phyloP scores from a whole-genome alignment of 345 rosid genomes.

The Bretschneidera sinensis region DNA sequence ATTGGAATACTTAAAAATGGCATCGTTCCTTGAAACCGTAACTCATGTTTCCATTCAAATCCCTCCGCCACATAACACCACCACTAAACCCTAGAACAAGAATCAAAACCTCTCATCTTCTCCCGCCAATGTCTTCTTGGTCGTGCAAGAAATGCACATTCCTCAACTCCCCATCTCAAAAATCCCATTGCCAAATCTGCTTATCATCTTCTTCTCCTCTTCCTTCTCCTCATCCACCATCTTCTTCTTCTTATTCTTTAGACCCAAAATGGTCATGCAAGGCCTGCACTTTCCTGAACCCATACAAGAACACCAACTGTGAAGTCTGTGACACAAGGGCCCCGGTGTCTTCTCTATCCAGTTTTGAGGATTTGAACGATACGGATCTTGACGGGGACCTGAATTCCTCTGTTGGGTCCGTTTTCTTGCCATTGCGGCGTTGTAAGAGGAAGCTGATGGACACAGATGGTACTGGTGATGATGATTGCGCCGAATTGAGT shows the following conservation, averaged over 20 bases:
- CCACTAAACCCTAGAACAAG: slow-evolving; percentile 21
- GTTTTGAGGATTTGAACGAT: slow-evolving; percentile 49
- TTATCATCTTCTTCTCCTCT: slow-evolving; percentile 32
- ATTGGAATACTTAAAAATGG: slow-evolving; percentile 15
- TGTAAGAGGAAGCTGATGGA: slow-evolving; percentile 64
- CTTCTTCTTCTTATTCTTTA: slow-evolving; percentile 20
- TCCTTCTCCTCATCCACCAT: slow-evolving; percentile 18
- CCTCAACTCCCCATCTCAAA: slow-evolving; percentile 71
- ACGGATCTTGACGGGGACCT: slow-evolving; percentile 29
- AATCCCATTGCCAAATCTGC: slow-evolving; percentile 63
- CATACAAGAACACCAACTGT: slow-evolving; percentile 59
- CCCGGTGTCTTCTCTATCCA: slow-evolving; percentile 33
- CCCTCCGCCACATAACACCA: neutral
- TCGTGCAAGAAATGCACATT: slow-evolving; percentile 83
- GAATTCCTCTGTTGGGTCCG: slow-evolving; percentile 70
- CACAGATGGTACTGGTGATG: slow-evolving; percentile 14
- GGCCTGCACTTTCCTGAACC: slow-evolving; percentile 84
- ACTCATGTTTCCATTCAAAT: neutral
- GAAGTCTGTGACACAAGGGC: slow-evolving; percentile 65
- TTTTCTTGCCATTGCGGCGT: slow-evolving; percentile 70
- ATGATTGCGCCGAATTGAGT: slow-evolving; percentile 22
- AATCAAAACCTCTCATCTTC: neutral
- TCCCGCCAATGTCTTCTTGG: slow-evolving; percentile 40
- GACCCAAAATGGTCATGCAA: slow-evolving; percentile 77
- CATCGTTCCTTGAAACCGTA: neutral